Base-by-base conservation (phyloP, 495 filamentous ascomycete genomes). In the Ascobolus immersus region DNA sequence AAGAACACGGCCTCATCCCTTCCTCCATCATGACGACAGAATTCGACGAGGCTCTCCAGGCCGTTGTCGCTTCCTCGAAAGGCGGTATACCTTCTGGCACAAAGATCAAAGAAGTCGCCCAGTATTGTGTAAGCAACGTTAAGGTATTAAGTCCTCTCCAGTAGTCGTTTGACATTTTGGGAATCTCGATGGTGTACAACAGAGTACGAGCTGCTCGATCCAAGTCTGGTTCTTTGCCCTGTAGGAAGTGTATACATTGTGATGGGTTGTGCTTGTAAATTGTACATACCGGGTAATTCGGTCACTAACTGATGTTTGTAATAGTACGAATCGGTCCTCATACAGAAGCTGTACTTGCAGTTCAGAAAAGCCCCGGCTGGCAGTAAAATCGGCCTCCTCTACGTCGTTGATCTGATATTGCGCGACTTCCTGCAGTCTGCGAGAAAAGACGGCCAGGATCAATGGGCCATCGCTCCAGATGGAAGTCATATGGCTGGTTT, bases 321-420 rank as follows among this genome's bases (percentile, higher is more conserved):
- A 33, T 60, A 96, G 86, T 82, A 77, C 52, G 86, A 93, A 62
- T 82, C 81, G 28, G 72, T 81, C 51, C 71, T 94, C 44, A 76
- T 94, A 48, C 79, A 90, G 49, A 93, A 91, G 50, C 71, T 96
- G 48, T 91, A 75, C 60, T 82, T 78, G 23, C 81, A 92, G 48
- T 90, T 93, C 72, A 92, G 89, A 56, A 91, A 81, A 59, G 71
- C 81, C 41, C 82, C 81, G 29, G 67, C 67, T 47, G 84, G 81
- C 50, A 82, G 94, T 67, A 96, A 96, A 60, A 62, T 96, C 60
- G 86, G 86, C 55, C 81, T 93, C 49, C 72, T 96, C 60, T 96
- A 96, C 72, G 81, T 94, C 60, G 78, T 96, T 89, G 89, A 96
- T 66, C 91, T 82, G 65, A 81, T 96, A 71, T 81, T 80, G 53